phyloP scores from a whole-genome alignment of 2,329 filamentous ascomycete genomes.

The Fusarium liriodendri region DNA sequence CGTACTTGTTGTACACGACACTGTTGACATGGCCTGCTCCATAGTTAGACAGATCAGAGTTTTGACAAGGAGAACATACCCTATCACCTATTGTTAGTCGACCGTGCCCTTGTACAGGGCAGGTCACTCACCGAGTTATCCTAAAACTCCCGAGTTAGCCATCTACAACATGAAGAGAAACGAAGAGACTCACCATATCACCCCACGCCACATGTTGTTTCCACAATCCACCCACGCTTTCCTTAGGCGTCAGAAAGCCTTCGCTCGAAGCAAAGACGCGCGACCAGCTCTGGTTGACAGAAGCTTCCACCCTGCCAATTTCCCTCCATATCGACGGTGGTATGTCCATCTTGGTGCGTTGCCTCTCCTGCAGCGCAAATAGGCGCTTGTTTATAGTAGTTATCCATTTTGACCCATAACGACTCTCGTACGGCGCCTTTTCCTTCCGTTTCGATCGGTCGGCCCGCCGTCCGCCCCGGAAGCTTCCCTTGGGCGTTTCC shows the following conservation, averaged over 20 bases:
- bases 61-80: slow-evolving; percentile 3
- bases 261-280: slow-evolving; percentile 78
- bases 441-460: background rate
- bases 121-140: slow-evolving; percentile 64
- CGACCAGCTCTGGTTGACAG: slow-evolving; percentile 67
- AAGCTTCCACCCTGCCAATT: background rate
- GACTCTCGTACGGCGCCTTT: background rate
- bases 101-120: background rate
- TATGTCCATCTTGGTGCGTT: slow-evolving; percentile 1
- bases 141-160: slow-evolving; percentile 38
- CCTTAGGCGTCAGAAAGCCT: slow-evolving; percentile 73
- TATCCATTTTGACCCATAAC: background rate
- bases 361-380: slow-evolving; percentile 3
- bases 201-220: slow-evolving; percentile 82
- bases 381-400: background rate
- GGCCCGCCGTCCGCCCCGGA: background rate
- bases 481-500: background rate
- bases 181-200: slow-evolving; percentile 75
- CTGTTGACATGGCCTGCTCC: slow-evolving; percentile 81
- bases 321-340: slow-evolving; percentile 13
- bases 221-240: slow-evolving; percentile 69
- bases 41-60: background rate
- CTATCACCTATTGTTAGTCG: background rate
- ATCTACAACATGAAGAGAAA: background rate
- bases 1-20: slow-evolving; percentile 83